Percentiles rank a stretch among this genome's conserved stretches.
Evolutionary conservation across 2,329 filamentous ascomycete genomes (phyloP).

Genomic region (Pseudogymnoascus sp.): DNA sequence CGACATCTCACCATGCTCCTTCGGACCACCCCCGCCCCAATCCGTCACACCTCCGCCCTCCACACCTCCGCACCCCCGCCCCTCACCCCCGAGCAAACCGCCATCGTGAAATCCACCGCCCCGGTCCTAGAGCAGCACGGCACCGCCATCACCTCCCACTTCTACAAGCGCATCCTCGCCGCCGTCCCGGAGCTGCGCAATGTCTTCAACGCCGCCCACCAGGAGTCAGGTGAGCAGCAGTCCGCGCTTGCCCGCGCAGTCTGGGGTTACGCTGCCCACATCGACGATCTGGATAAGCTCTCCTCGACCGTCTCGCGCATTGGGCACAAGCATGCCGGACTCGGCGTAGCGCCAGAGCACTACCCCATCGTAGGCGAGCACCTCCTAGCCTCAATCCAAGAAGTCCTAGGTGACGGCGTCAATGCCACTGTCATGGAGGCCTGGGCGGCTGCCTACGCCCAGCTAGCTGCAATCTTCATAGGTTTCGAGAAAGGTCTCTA

Average conservation of each 20-base stretch:
- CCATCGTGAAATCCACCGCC: slow-evolving; percentile 68
- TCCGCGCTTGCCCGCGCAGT: slow-evolving; percentile 62
- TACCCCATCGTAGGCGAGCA: slow-evolving; percentile 63
- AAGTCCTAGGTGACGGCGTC: slow-evolving; percentile 59
- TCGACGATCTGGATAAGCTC: slow-evolving; percentile 60
- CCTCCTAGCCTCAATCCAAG: slow-evolving; percentile 61
- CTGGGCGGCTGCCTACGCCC: slow-evolving; percentile 64
- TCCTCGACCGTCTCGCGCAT: slow-evolving; percentile 57
- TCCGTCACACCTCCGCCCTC: not conserved
- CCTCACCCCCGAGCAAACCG: slow-evolving; percentile 53
- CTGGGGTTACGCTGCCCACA: slow-evolving; percentile 63
- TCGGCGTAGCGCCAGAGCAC: slow-evolving; percentile 61
- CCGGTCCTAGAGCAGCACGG: slow-evolving; percentile 65
- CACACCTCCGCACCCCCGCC: not conserved
- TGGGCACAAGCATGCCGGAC: slow-evolving; percentile 65
- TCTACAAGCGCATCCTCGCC: slow-evolving; percentile 62
- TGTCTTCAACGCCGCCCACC: slow-evolving; percentile 64
- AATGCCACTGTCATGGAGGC: slow-evolving; percentile 60
- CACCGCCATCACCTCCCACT: slow-evolving; percentile 59
- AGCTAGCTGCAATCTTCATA: slow-evolving; percentile 66
- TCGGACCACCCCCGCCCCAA: not conserved
- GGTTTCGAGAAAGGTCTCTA: slow-evolving; percentile 55
- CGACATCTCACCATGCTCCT: not conserved
- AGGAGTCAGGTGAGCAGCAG: slow-evolving; percentile 60
- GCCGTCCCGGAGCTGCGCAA: slow-evolving; percentile 59